Conservation (phyloP, 2,329 filamentous ascomycete genomes). For the Penicillium corylophilum region DNA sequence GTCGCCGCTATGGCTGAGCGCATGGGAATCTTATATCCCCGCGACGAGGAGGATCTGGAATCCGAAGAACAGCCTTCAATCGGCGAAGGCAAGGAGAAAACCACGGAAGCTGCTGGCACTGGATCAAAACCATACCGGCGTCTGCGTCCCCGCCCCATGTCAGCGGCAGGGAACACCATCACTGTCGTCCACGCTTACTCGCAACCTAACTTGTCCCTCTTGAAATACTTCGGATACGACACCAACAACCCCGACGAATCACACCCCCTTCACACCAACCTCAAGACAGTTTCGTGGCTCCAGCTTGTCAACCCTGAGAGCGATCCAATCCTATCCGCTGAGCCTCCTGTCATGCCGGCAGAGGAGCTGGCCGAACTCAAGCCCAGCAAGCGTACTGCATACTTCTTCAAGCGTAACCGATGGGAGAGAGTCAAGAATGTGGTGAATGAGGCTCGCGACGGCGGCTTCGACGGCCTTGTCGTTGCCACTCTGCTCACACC, state of each 20-base stretch:
- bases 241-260: slow-evolving; percentile 59
- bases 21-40: slow-evolving; percentile 73
- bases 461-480: slow-evolving; percentile 79
- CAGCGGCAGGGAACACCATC: slow-evolving; percentile 59
- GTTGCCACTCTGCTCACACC: slow-evolving; percentile 82
- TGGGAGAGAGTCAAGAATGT: slow-evolving; percentile 72
- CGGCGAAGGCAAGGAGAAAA: slow-evolving; percentile 6
- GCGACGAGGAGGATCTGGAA: slow-evolving; percentile 25
- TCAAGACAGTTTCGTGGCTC: slow-evolving; percentile 86
- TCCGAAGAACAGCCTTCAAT: slow-evolving; percentile 13
- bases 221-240: slow-evolving; percentile 90
- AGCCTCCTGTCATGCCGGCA: slow-evolving; percentile 60
- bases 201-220: slow-evolving; percentile 81
- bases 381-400: slow-evolving; percentile 75
- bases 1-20: slow-evolving; percentile 83
- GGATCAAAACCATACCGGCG: slow-evolving; percentile 26
- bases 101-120: neutral
- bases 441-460: slow-evolving; percentile 70
- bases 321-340: slow-evolving; percentile 70
- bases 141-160: slow-evolving; percentile 32
- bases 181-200: slow-evolving; percentile 60
- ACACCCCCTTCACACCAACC: slow-evolving; percentile 78
- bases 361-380: slow-evolving; percentile 70
- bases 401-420: slow-evolving; percentile 83
- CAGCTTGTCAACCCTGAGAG: slow-evolving; percentile 76